phyloP scores from a whole-genome alignment of 108 stramenopile genomes.

The Tribonema minus region DNA sequence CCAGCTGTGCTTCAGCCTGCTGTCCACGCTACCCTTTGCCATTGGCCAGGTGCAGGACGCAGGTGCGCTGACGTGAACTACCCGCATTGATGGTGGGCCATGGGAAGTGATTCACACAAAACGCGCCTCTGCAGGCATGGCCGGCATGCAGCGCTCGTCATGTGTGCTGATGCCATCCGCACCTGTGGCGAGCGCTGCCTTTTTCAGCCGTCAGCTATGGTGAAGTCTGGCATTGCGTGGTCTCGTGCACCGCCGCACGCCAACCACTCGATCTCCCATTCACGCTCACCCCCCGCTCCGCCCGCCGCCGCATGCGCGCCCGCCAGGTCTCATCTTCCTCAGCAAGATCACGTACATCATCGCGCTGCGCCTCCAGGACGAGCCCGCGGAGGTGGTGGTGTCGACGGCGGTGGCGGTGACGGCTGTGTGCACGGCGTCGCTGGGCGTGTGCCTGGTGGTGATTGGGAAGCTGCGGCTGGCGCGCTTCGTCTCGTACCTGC shows the following conservation, averaged over 20 bases:
- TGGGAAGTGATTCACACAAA: too few relatives aligned
- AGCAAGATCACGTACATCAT: slow-evolving; percentile 74
- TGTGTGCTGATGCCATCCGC: too few relatives aligned
- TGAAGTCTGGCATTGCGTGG: too few relatives aligned
- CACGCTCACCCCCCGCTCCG: not conserved
- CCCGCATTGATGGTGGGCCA: too few relatives aligned
- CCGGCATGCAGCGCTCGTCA: too few relatives aligned
- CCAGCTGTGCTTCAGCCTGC: slow-evolving; percentile 78
- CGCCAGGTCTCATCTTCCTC: slow-evolving; percentile 94
- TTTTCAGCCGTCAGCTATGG: too few relatives aligned
- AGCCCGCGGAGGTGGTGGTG: slow-evolving; percentile 47
- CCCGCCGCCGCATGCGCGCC: slow-evolving; percentile 67
- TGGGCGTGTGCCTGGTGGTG: slow-evolving; percentile 73
- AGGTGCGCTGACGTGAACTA: too few relatives aligned
- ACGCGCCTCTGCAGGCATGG: too few relatives aligned
- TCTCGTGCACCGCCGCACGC: not conserved
- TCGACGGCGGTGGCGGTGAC: slow-evolving; percentile 62
- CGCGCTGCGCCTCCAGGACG: slow-evolving; percentile 51
- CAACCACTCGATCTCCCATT: not conserved
- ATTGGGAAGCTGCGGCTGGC: slow-evolving; percentile 77
- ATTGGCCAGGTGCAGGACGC: slow-evolving; percentile 82
- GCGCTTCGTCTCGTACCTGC: slow-evolving; percentile 78
- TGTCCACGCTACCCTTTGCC: slow-evolving; percentile 79
- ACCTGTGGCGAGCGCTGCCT: too few relatives aligned
- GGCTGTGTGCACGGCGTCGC: slow-evolving; percentile 69